Evolutionary conservation across 2,329 filamentous ascomycete species (phyloP).

Genomic region (Aspergillus phoenicis): DNA sequence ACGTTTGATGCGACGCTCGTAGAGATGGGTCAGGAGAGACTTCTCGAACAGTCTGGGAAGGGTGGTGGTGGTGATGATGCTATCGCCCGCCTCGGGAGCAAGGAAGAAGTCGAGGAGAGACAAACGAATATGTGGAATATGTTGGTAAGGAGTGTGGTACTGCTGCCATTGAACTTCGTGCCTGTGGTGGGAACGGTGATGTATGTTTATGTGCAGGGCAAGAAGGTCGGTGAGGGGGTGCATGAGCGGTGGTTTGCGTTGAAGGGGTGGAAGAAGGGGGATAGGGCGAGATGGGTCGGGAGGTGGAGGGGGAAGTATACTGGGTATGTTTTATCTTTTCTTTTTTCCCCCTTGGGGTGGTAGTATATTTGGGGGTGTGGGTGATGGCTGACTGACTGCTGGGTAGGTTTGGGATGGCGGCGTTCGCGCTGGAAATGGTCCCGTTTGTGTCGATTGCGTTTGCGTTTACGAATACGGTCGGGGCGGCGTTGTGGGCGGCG

Average conservation of each 20-base stretch:
- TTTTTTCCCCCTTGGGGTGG: conserved; percentile 1
- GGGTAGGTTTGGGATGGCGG: conserved; percentile 67
- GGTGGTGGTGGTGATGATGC: conserved; percentile 40
- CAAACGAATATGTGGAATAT: conserved; percentile 51
- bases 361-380: not conserved
- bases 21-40: conserved; percentile 55
- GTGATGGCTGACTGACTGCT: conserved; percentile 3
- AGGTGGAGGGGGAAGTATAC: conserved; percentile 76
- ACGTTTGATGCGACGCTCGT: conserved; percentile 78
- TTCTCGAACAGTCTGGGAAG: conserved; percentile 38
- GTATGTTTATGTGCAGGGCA: conserved; percentile 77
- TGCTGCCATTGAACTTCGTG: conserved; percentile 89
- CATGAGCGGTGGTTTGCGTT: conserved; percentile 82
- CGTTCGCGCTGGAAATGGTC: conserved; percentile 80
- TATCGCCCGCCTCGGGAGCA: conserved; percentile 59
- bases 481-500: conserved; percentile 91
- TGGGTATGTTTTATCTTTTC: conserved; percentile 58
- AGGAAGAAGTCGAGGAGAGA: conserved; percentile 54
- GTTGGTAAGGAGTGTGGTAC: conserved; percentile 77
- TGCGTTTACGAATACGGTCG: conserved; percentile 87
- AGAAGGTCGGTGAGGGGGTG: conserved; percentile 55
- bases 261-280: conserved; percentile 72
- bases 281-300: conserved; percentile 69
- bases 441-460: conserved; percentile 82
- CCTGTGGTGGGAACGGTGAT: conserved; percentile 81